Evolutionary conservation across 345 rosid species (phyloP), one percentile per base, ranked within the genome.

Genomic region (Mallotus nudiflorus): DNA sequence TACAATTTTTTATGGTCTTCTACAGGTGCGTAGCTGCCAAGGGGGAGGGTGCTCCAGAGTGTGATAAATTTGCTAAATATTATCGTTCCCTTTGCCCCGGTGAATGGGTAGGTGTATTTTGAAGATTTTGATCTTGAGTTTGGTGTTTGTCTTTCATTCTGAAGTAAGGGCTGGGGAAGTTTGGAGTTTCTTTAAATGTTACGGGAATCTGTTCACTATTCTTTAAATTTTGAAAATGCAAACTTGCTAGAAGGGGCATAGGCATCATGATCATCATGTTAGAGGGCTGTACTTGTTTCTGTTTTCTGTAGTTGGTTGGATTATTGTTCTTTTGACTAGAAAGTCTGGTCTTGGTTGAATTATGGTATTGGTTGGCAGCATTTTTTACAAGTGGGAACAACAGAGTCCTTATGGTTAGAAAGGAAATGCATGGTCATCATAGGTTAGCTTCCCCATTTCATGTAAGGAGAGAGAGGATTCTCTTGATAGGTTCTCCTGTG

Each of bases 61-160:
- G 99, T 65, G 88, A 92, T 65, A 95, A 85, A 85, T 95, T 88
- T 50, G 86, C 99, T 49, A 95, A 91, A 83, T 95, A 85, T 78
- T 95, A 95, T 62, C 96, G 98, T 59, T 65, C 99, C 52, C 89
- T 95, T n/a, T 95, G 99, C 78, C 98, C 98, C 39, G 77, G 94
- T 49, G 98, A 95, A 92, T 95, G 98, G 98, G 98, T 95, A 83
- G 56, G 93, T 71, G 93, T 71, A 49, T 57, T 63, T 49, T 54
- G 13, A 16, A 40, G 22, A 18, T 50, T 28, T 52, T 48, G 13
- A 50, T 63, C 5, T 14, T 45, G 14, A 42, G 31, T 12, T 33
- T 3, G 1, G 10, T 16, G 11, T 6, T 25, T 44, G 3, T 42
- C 5, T 22, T 56, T 15, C 19, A 19, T 59, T 62, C 33, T 22